Evolutionary conservation across 148 eudicot species (phyloP), one percentile per base, ranked within the genome.

Genomic region (Arctostaphylos glauca): DNA sequence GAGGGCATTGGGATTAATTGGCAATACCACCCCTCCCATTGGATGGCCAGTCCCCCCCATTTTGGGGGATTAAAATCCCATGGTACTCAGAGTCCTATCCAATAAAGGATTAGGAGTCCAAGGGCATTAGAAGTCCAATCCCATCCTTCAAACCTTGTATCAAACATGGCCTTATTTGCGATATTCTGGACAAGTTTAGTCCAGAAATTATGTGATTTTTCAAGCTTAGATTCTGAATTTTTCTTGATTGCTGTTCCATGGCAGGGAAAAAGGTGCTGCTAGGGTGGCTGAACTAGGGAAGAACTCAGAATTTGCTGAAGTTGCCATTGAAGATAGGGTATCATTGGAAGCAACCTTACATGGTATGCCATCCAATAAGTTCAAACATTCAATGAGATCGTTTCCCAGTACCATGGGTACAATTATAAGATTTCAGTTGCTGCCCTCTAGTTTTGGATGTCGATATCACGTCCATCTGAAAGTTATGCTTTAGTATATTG

Each of bases 211-310:
- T 18, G 43, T 56, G 80, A 5, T 70, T 50, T 44, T 44, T 54
- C 23, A 43, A 23, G 13, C 77, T 74, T 21, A 3, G 49, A 43
- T 82, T 72, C 72, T 72, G n/a, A 54, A 81, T 43, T 70, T 55
- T 5, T 53, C 55, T 77, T 14, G 4, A 46, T 31, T 73, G 31
- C 71, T 73, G 47, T 66, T 53, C 48, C 19, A 55, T 87, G 66
- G n/a, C 88, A 96, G 99, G 89, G 99, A 89, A 44, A 96, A 89
- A 86, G 98, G 98, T 14, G 92, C 87, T 74, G 89, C 90, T 71
- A 89, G 91, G 97, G 95, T 91, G 73, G 89, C 87, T 82, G 90
- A 87, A 83, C 89, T 96, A 3, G 97, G 98, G 81, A 88, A 91
- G 62, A 91, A 89, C 79, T 88, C 98, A 0, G 89, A 91, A 83